Base-by-base conservation (phyloP, 768 basidiomycete species). In the Boletellus emodensis region DNA sequence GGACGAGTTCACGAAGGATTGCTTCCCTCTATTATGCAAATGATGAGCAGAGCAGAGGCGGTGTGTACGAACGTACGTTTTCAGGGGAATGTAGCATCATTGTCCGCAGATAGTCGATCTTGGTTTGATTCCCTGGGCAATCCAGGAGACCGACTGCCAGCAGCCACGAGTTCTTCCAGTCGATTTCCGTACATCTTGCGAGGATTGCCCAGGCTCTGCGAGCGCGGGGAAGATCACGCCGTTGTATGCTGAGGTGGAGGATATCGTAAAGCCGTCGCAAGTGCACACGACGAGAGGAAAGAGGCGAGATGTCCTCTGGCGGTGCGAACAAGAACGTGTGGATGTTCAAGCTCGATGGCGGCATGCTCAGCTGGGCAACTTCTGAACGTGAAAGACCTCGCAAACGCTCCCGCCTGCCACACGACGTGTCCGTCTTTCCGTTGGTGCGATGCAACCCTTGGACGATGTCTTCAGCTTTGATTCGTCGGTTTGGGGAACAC, bases 181-280 rank as follows among this genome's bases (percentile, higher is more conserved):
- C 69, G 2, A 90, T 68, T 72, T 92, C 90, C 59, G 83, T 84
- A 66, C 90, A 93, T 48, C 83, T 79, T 11, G 78, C 74, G 18
- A 93, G 78, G 34, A 92, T 83, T 20, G 78, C 71, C 87, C 90
- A 93, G 7, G 84, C 84, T 52, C 78, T 75, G 48, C 70, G 76
- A 22, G 91, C 90, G 36, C 84, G 75, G 39, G 63, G 60, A 48
- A 80, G 68, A 66, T 93, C 87, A 39, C 75, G 74, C 15, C 82
- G 79, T 40, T 87, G 85, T 28, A 92, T 71, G 56, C 75, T 82
- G 36, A 91, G 68, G 40, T 90, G 81, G 22, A 93, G 67, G 14
- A 92, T 60, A 68, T 93, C 90, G 61, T 81, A 81, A 2, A 93
- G 71, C 20, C 87, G 82, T 36, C 84, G 79, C 40, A 92, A 74